Base-by-base conservation (phyloP, 2,329 filamentous ascomycete genomes). In the Fusarium nanum region DNA sequence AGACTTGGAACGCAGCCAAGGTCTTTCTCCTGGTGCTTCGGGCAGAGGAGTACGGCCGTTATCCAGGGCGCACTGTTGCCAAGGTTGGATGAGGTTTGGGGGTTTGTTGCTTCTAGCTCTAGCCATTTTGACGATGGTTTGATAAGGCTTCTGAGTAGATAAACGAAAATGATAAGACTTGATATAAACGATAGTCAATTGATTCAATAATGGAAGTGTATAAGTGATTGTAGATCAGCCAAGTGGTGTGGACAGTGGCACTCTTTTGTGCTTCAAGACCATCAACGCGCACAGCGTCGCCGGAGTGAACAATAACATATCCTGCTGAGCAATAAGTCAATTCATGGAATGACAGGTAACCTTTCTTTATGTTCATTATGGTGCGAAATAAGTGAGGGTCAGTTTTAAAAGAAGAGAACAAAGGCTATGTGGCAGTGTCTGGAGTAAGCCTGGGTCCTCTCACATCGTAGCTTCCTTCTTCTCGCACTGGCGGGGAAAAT, bases 41-140 rank as follows among this genome's bases (percentile, higher is more conserved):
- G 65, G 65, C 0, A 68, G 14, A 1, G 65, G 65, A 4, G 23
- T 56, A 7, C 65, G 44, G 1, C 65, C 60, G 2, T 27, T 48
- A 2, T 60, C n/a, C 1, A 68, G 46, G 12, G 49, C 65, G 18
- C 7, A 20, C 0, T 14, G n/a, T n/a, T 69, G 65, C 60, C 65
- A 68, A 16, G 53, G 45, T 10, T 11, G 22, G 8, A 66, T 28
- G 12, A 16, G 28, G 4, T 7, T 28, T 11, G 5, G 10, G 5
- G 12, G 20, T 9, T 5, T 23, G 23, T n/a, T 25, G n/a, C 13
- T 45, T 11, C 1, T 12, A 11, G 7, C 14, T 5, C 14, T 50
- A 9, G 20, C 10, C 47, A 50, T 50, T 9, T 14, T n/a, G 16
- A 11, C 22, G 14, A 37, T 22, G 11, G 14, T 8, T 14, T 4